A percentile compares a stretch with the other conserved stretches of the same genome.
phyloP scores from a whole-genome alignment of 169 alveolate genomes.

The Plasmodium sp. region DNA sequence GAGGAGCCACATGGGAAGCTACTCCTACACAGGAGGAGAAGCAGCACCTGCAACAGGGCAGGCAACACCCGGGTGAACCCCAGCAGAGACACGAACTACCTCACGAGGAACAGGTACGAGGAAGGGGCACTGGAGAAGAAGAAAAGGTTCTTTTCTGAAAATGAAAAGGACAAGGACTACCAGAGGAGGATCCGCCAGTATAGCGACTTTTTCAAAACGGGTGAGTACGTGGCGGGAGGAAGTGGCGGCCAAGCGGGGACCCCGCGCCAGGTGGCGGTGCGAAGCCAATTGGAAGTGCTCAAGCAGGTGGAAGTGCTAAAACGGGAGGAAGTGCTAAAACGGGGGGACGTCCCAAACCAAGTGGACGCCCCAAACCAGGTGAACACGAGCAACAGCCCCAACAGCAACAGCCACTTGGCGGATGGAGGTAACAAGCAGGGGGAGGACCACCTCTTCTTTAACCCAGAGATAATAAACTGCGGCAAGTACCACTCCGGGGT shows the following conservation, averaged over 20 bases:
- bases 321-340: no score
- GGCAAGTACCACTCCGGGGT: slow-evolving; percentile 65
- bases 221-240: background rate
- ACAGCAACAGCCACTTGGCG: background rate
- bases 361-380: background rate
- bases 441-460: background rate
- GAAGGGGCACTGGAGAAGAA: background rate
- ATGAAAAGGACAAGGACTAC: slow-evolving; percentile 9
- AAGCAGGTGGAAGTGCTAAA: background rate
- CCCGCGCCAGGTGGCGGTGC: background rate
- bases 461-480: slow-evolving; percentile 28
- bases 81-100: background rate
- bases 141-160: slow-evolving; percentile 10
- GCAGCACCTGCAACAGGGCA: background rate
- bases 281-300: background rate
- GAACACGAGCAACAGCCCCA: background rate
- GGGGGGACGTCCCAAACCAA: background rate
- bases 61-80: background rate
- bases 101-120: background rate
- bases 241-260: background rate
- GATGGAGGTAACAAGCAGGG: background rate
- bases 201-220: background rate
- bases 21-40: background rate
- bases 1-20: background rate
- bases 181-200: slow-evolving; percentile 6